Conservation (phyloP, 257 asterid genomes). For the Salvia splendens region DNA sequence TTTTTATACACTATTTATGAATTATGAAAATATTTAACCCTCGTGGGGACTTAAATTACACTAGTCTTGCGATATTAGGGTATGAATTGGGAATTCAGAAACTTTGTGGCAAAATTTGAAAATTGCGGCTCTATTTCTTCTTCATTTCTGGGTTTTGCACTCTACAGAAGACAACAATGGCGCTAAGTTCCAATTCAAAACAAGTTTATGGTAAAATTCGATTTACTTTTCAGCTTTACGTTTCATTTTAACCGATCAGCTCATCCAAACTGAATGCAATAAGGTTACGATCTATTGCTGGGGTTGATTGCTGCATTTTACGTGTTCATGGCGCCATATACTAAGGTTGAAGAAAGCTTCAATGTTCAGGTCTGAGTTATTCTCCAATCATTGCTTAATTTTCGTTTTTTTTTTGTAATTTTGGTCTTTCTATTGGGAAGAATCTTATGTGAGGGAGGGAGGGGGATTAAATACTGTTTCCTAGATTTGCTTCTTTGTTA, state of each 20-base stretch:
- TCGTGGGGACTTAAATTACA: too few relatives aligned
- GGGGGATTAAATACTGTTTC: too few relatives aligned
- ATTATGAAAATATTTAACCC: too few relatives aligned
- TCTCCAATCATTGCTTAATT: background rate
- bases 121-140: background rate
- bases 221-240: background rate
- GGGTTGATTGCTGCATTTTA: slow-evolving; percentile 83
- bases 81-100: background rate
- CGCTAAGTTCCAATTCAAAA: slow-evolving; percentile 38
- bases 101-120: slow-evolving; percentile 2
- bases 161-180: slow-evolving; percentile 27
- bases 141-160: slow-evolving; percentile 27
- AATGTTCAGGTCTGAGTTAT: slow-evolving; percentile 68
- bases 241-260: slow-evolving; percentile 12
- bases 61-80: too few relatives aligned
- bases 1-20: too few relatives aligned
- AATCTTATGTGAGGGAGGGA: too few relatives aligned
- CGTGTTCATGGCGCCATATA: slow-evolving; percentile 82
- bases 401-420: background rate
- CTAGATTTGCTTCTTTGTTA: too few relatives aligned
- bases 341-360: slow-evolving; percentile 98
- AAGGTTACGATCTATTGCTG: slow-evolving; percentile 86
- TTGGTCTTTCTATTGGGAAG: slow-evolving; percentile 8
- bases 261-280: slow-evolving; percentile 17
- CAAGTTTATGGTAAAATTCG: slow-evolving; percentile 41